phyloP scores from a whole-genome alignment of 2,329 filamentous ascomycete species.

The Bipolaris bicolor region DNA sequence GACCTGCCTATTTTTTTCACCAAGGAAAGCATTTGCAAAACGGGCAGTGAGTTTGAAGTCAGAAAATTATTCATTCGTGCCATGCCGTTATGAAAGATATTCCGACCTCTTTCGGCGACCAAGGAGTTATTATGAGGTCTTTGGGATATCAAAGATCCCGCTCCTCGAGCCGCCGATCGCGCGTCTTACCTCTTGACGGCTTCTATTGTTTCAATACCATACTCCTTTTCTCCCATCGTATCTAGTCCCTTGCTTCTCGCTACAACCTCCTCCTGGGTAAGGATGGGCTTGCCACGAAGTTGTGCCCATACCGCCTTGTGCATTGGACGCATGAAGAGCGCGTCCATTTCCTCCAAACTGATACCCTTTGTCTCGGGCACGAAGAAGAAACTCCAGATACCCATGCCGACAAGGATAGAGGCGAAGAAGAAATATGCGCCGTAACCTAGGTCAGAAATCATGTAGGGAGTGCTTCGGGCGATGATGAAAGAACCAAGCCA shows the following conservation, averaged over 20 bases:
- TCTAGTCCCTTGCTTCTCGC: constrained; percentile 27
- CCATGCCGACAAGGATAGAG: constrained; percentile 37
- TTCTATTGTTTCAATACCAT: constrained; percentile 30
- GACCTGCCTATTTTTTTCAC: neutral
- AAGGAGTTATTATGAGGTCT: neutral
- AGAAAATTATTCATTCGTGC: constrained; percentile 4
- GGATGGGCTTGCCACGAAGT: constrained; percentile 28
- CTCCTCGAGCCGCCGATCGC: neutral
- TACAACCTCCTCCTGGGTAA: constrained; percentile 23
- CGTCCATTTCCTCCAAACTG: constrained; percentile 42
- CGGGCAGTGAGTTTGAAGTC: neutral
- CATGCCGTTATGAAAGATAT: neutral
- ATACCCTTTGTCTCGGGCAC: constrained; percentile 44
- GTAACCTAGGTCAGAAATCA: constrained; percentile 47
- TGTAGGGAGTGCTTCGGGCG: constrained; percentile 48
- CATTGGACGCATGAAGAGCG: constrained; percentile 37
- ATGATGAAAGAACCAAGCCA: constrained; percentile 52
- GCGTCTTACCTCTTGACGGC: constrained; percentile 10
- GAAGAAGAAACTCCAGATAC: constrained; percentile 42
- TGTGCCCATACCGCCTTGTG: constrained; percentile 42
- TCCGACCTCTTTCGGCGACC: constrained; percentile 3
- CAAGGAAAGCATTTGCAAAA: neutral
- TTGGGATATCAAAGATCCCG: neutral
- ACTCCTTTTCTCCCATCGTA: constrained; percentile 22
- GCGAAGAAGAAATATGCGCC: constrained; percentile 51